Conservation (phyloP, 2,329 filamentous ascomycete species). For the Diaporthe amygdali region DNA sequence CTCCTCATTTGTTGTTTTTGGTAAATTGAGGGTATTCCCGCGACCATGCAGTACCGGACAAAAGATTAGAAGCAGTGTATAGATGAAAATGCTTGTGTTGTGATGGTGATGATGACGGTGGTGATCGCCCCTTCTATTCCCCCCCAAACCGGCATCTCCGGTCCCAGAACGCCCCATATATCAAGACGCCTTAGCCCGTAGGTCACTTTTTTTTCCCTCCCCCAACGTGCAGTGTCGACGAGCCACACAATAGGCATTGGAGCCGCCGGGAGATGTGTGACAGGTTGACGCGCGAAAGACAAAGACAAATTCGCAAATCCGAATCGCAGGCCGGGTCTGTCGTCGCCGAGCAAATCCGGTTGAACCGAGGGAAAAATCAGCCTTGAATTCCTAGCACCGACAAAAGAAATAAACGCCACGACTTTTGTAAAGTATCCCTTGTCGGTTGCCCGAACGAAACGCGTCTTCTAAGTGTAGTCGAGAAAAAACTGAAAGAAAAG, state of each 20-base stretch:
- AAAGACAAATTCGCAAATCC: not conserved
- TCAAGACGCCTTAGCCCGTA: not conserved
- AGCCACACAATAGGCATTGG: not conserved
- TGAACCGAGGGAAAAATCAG: not conserved
- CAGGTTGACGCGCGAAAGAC: not conserved
- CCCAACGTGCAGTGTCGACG: not conserved
- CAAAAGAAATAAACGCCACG: slow-evolving; percentile 15
- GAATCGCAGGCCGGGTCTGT: not conserved
- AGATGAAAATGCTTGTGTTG: slow-evolving; percentile 9
- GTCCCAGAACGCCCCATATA: slow-evolving; percentile 4
- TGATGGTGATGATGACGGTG: not conserved
- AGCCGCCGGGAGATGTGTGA: not conserved
- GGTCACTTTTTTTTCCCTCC: not conserved
- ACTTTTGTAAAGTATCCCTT: slow-evolving; percentile 18
- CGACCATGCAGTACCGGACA: slow-evolving; percentile 4
- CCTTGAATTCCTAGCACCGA: not conserved
- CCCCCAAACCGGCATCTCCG: not conserved
- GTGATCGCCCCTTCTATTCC: not conserved
- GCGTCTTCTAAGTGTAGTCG: slow-evolving; percentile 22
- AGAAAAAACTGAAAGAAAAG: slow-evolving; percentile 16
- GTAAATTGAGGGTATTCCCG: slow-evolving; percentile 1
- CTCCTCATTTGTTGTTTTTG: not conserved
- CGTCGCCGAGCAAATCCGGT: not conserved
- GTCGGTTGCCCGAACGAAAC: slow-evolving; percentile 27
- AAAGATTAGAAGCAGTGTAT: slow-evolving; percentile 7